Evolutionary conservation across 495 filamentous ascomycete genomes (phyloP).

Genomic region (Trichoderma virens): DNA sequence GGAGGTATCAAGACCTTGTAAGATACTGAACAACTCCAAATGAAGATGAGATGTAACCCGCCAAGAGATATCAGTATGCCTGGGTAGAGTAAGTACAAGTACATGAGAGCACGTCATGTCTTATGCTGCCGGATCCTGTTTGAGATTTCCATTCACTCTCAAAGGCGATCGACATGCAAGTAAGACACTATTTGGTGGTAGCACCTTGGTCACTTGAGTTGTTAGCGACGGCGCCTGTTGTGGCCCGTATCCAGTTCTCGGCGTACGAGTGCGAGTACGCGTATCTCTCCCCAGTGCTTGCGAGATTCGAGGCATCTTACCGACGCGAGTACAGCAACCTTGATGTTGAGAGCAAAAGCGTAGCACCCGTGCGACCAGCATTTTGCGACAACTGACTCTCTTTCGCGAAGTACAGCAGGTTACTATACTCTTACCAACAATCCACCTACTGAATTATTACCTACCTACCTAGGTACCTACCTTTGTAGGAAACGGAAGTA

Average conservation of each 20-base stretch:
- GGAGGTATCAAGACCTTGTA: too few species aligned
- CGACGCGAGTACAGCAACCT: not conserved
- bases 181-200: not conserved
- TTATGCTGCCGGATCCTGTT: not conserved
- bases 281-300: not conserved
- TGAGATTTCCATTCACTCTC: not conserved
- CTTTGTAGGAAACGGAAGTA: too few species aligned
- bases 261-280: not conserved
- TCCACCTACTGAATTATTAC: too few species aligned
- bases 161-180: not conserved
- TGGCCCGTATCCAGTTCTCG: not conserved
- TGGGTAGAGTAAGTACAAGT: too few species aligned
- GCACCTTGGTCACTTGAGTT: too few species aligned
- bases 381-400: not conserved
- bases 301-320: constrained; percentile 1
- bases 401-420: not conserved
- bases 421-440: too few species aligned
- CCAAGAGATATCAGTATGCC: too few species aligned
- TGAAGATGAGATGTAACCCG: too few species aligned
- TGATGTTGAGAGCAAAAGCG: not conserved
- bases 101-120: too few species aligned
- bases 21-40: too few species aligned
- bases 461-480: too few species aligned
- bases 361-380: not conserved
- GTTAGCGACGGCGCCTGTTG: not conserved